These are phyloP conservation scores for Venturiaceae sp. DNA, from an alignment of 2,329 filamentous ascomycete genomes.

Conservation along the genomic window DNA sequence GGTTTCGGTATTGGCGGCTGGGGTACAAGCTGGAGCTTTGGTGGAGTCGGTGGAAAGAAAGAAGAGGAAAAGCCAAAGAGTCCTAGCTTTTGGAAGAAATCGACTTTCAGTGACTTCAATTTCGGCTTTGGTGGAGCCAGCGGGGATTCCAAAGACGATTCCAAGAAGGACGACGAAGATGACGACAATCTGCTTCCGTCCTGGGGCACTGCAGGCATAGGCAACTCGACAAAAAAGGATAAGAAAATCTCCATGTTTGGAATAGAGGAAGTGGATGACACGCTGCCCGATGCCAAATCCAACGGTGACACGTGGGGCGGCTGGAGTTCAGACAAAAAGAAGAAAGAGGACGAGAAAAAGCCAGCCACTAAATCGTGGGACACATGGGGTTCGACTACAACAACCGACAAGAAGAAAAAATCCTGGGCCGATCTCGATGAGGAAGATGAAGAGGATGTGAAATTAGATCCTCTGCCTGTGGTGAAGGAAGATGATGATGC, in stretches of 20 bases:
- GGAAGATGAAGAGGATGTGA: conserved; percentile 3
- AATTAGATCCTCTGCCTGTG: background rate
- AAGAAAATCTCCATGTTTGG: conserved; percentile 11
- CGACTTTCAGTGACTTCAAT: conserved; percentile 9
- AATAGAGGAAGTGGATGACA: conserved; percentile 6
- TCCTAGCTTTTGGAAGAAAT: conserved; percentile 5
- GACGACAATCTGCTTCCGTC: conserved; percentile 5
- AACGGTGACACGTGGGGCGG: conserved; percentile 6
- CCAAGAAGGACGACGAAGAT: conserved; percentile 3
- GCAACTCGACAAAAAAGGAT: background rate
- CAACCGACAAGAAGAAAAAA: conserved; percentile 1
- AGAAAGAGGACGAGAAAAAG: conserved; percentile 6
- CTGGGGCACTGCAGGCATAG: background rate
- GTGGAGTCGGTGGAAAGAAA: conserved; percentile 6
- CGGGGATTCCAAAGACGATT: conserved; percentile 1
- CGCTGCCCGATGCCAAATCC: background rate
- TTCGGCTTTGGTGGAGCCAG: conserved; percentile 9
- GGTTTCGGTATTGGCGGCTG: conserved; percentile 13
- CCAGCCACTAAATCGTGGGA: background rate
- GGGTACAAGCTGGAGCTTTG: conserved; percentile 8
- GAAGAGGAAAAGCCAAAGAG: conserved; percentile 9
- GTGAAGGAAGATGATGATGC: background rate
- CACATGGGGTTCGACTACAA: conserved; percentile 1
- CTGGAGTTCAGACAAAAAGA: background rate
- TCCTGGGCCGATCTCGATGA: conserved; percentile 5